Conservation (phyloP, 176 grass and related monocot species). For the Zea luxurians region DNA sequence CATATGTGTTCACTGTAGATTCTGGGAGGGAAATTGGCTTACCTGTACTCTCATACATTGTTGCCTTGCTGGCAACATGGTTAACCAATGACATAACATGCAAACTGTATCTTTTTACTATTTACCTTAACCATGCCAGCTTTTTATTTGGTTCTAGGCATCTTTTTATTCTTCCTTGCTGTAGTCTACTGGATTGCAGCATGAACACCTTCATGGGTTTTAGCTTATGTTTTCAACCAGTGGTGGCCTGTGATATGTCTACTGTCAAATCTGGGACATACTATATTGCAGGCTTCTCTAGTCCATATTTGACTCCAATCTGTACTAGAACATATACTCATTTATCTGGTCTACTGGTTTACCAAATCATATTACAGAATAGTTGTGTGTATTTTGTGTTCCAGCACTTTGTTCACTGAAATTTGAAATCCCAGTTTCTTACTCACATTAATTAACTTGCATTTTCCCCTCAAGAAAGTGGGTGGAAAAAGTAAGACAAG, state of each 20-base stretch:
- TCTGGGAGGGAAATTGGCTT: neutral
- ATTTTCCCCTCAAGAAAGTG: neutral
- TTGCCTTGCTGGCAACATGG: constrained; percentile 3
- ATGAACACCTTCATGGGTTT: neutral
- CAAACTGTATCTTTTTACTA: constrained; percentile 1
- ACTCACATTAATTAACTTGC: constrained; percentile 6
- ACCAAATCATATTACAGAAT: neutral
- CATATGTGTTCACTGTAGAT: neutral
- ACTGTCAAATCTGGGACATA: constrained; percentile 1
- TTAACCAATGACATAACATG: neutral
- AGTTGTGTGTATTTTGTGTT: neutral
- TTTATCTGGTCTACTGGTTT: constrained; percentile 10
- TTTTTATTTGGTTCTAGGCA: constrained; percentile 5
- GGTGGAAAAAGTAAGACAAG: neutral
- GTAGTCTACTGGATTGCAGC: neutral
- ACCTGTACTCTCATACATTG: neutral
- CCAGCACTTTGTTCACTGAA: constrained; percentile 22
- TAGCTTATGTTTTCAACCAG: neutral
- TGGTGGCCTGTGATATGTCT: constrained; percentile 16
- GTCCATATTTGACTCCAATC: constrained; percentile 2
- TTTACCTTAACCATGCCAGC: constrained; percentile 18
- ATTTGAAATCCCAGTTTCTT: neutral
- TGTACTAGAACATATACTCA: constrained; percentile 4
- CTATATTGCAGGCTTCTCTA: neutral
- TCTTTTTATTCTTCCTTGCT: constrained; percentile 9